Base-by-base conservation (phyloP, 306 rosid species). In the Fragaria iinumae region DNA sequence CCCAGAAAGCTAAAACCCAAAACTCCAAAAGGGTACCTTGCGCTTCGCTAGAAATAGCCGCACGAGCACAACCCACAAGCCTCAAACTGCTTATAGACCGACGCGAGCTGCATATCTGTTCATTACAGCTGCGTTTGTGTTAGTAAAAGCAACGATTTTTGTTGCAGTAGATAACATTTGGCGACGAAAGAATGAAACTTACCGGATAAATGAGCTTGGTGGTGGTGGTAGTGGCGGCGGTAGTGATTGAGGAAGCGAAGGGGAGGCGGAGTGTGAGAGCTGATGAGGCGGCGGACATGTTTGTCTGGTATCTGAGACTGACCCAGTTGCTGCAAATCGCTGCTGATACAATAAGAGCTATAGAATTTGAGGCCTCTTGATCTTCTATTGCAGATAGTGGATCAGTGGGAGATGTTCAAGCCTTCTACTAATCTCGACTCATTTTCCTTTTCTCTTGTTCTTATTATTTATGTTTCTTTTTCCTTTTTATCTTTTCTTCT, bases 31-130 rank as follows among this genome's bases (percentile, higher is more conserved):
- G 53, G 64, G 8, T 17, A 89, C 91, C 93, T 79, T 71, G 83
- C 21, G 78, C 83, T 50, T 71, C 55, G 71, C 79, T 77, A 16
- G 91, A 74, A 78, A 82, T 69, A 49, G 88, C 84, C 67, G 93
- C 86, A 68, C 64, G 81, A 64, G 85, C 84, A 71, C 77, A 77
- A 77, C 81, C 75, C 82, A 79, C 82, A 16, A 86, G 71, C 81
- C 86, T 79, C 70, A 78, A 73, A 59, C 79, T 76, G 76, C 71
- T 76, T 47, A 76, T 67, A 70, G 75, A 79, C 48, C 76, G 12
- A 41, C 82, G 79, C 10, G 77, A 79, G 77, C 79, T 76, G 62
- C 59, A 62, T 64, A 68, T 27, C 84, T 81, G 83, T 39, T 13
- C 38, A 70, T 47, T 47, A 41, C 59, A 2, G 78, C 38, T 38